phyloP scores from a whole-genome alignment of 1,284 basidiomycete species.

The Coriolopsis trogii region DNA sequence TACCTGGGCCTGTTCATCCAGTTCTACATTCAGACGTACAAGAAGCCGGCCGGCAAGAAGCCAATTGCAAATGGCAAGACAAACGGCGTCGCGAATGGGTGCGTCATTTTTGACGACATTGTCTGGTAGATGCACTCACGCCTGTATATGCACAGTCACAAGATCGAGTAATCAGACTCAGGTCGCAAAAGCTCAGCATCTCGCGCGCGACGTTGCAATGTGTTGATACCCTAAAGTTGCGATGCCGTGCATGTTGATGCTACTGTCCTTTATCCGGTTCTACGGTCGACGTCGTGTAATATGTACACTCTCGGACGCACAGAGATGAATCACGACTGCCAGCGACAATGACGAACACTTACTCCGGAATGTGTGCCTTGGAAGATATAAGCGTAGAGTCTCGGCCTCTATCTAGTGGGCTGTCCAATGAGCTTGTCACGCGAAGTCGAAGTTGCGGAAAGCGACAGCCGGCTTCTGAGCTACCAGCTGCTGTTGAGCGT shows the following conservation, averaged over 20 bases:
- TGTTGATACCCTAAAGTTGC: slow-evolving; percentile 30
- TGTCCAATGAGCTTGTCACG: neutral
- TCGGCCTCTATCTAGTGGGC: neutral
- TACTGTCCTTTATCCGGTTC: slow-evolving; percentile 10
- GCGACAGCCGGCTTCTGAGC: neutral
- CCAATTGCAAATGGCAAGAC: slow-evolving; percentile 39
- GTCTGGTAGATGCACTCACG: neutral
- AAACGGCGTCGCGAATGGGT: slow-evolving; percentile 39
- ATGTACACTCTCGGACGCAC: slow-evolving; percentile 22
- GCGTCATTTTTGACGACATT: slow-evolving; percentile 7
- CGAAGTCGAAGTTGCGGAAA: neutral
- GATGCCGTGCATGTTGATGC: slow-evolving; percentile 7
- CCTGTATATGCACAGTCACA: slow-evolving; percentile 30
- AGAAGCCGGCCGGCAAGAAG: slow-evolving; percentile 58
- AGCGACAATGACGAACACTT: no score
- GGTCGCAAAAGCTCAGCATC: slow-evolving; percentile 12
- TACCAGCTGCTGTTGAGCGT: no score
- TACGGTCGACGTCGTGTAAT: slow-evolving; percentile 26
- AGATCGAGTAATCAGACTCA: slow-evolving; percentile 31
- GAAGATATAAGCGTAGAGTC: no score
- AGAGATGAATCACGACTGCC: slow-evolving; percentile 6
- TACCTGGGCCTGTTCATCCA: slow-evolving; percentile 94
- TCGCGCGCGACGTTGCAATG: slow-evolving; percentile 11
- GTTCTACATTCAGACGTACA: slow-evolving; percentile 86
- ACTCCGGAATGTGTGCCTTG: neutral